Conservation (phyloP, 2,329 filamentous ascomycete species). For the Rutstroemia sp. region DNA sequence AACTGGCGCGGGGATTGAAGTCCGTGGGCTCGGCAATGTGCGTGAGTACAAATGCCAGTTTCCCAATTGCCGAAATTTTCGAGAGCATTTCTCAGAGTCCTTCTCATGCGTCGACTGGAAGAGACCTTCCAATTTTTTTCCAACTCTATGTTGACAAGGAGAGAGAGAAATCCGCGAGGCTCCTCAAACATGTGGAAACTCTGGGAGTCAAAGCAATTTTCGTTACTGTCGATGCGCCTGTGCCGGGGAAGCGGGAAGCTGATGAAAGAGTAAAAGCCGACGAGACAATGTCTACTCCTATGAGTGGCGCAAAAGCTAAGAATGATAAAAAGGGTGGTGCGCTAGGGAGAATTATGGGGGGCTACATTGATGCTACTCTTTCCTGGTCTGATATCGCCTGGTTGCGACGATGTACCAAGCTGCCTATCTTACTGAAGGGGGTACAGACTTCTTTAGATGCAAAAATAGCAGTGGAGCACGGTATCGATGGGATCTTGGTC, state of each 20-base stretch:
- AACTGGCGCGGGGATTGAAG: constrained; percentile 45
- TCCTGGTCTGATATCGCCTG: constrained; percentile 60
- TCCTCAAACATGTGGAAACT: constrained; percentile 40
- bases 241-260: constrained; percentile 46
- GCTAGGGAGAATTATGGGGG: constrained; percentile 47
- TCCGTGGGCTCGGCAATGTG: constrained; percentile 47
- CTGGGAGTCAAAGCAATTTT: constrained; percentile 46
- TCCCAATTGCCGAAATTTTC: constrained; percentile 46
- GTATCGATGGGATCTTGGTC: constrained; percentile 60
- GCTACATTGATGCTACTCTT: constrained; percentile 49
- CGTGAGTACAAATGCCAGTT: constrained; percentile 55
- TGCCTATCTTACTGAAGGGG: constrained; percentile 59
- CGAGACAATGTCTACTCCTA: constrained; percentile 39
- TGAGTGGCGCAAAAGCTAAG: constrained; percentile 41
- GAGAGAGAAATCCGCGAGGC: constrained; percentile 40
- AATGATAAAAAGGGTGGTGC: constrained; percentile 49
- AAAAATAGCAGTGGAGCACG: constrained; percentile 47
- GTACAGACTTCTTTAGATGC: constrained; percentile 63
- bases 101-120: constrained; percentile 16
- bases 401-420: constrained; percentile 49
- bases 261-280: constrained; percentile 41
- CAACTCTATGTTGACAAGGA: constrained; percentile 57
- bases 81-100: constrained; percentile 20
- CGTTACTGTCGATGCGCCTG: constrained; percentile 51
- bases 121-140: constrained; percentile 37